A percentile compares a stretch with the other conserved stretches of the same genome.
These are phyloP conservation scores for Neurospora sp. DNA, from an alignment of 495 filamentous ascomycete genomes.

Conservation along the genomic window DNA sequence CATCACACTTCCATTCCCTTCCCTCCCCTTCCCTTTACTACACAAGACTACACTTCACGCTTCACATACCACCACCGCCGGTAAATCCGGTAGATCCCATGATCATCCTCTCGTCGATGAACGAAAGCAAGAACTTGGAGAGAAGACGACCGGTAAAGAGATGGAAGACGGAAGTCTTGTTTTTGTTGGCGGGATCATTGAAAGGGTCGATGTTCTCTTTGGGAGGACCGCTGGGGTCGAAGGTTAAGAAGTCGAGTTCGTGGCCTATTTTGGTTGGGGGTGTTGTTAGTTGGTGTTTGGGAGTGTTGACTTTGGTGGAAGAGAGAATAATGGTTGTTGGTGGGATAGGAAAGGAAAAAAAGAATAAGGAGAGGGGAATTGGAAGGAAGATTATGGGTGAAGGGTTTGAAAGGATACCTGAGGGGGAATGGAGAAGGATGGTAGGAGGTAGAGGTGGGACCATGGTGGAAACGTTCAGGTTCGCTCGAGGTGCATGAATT, in stretches of 20 bases:
- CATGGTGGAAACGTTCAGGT: background rate
- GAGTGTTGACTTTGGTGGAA: background rate
- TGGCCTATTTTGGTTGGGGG: constrained; percentile 25
- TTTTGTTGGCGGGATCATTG: background rate
- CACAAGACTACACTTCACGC: background rate
- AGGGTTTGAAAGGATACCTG: background rate
- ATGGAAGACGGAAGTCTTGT: background rate
- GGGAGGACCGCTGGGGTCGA: constrained; percentile 34
- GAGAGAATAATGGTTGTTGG: background rate
- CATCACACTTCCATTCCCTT: background rate
- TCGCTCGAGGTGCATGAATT: background rate
- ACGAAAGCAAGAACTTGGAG: constrained; percentile 40
- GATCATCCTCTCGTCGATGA: constrained; percentile 28
- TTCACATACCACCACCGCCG: background rate
- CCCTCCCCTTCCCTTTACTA: background rate
- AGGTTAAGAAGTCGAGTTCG: constrained; percentile 37
- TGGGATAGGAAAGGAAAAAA: background rate
- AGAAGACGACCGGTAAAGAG: constrained; percentile 36
- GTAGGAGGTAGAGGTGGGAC: background rate
- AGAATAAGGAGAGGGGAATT: background rate
- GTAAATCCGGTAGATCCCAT: background rate
- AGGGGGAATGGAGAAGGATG: background rate
- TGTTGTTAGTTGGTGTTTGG: constrained; percentile 1
- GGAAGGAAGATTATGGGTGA: background rate
- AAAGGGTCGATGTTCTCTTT: constrained; percentile 22